phyloP scores from a whole-genome alignment of 495 filamentous ascomycete genomes.

The Neurospora sp. region DNA sequence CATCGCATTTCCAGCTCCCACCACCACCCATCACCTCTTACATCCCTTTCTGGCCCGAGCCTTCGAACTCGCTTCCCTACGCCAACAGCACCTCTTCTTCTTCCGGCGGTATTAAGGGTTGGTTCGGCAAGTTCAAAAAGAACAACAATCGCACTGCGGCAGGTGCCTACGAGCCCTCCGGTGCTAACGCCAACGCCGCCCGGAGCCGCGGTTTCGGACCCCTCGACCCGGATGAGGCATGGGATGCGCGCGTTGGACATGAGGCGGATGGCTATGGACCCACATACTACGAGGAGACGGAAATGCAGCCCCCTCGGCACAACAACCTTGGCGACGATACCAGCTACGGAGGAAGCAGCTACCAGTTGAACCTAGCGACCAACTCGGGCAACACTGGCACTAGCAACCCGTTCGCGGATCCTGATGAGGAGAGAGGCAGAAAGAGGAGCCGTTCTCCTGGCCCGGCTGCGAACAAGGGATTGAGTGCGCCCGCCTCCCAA shows the following conservation, averaged over 20 bases:
- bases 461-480: background rate
- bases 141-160: constrained; percentile 44
- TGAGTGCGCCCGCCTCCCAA: constrained; percentile 1
- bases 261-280: constrained; percentile 47
- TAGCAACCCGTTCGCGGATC: background rate
- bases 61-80: constrained; percentile 24
- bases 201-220: constrained; percentile 33
- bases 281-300: constrained; percentile 54
- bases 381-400: constrained; percentile 2
- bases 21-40: constrained; percentile 53
- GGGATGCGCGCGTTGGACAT: constrained; percentile 54
- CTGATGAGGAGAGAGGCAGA: constrained; percentile 23
- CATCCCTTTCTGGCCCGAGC: constrained; percentile 37
- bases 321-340: background rate
- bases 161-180: constrained; percentile 51
- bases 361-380: constrained; percentile 36
- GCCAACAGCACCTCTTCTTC: constrained; percentile 36
- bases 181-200: constrained; percentile 8
- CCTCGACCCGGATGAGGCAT: constrained; percentile 63
- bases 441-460: constrained; percentile 22
- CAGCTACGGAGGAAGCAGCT: constrained; percentile 16
- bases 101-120: constrained; percentile 47
- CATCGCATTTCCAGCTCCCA: constrained; percentile 33
- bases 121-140: constrained; percentile 44
- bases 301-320: constrained; percentile 30